These are phyloP conservation scores for Chalciporus sphaerocephalus DNA, from an alignment of 768 basidiomycete genomes.

Conservation along the genomic window DNA sequence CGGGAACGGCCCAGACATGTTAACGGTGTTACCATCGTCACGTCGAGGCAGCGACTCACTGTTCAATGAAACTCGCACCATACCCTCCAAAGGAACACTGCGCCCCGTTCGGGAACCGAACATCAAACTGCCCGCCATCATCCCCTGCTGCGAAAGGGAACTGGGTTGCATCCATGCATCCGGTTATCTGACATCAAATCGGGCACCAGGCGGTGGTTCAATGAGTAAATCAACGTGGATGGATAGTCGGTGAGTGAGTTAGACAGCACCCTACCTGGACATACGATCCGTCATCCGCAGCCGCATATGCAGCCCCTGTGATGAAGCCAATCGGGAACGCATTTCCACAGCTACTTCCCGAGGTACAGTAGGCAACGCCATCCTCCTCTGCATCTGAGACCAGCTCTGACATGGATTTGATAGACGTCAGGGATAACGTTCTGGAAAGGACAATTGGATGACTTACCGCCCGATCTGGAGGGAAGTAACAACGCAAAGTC, in stretches of 20 bases:
- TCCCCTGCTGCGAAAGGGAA: constrained; percentile 35
- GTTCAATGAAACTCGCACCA: constrained; percentile 49
- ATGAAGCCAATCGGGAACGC: constrained; percentile 35
- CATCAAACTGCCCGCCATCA: constrained; percentile 47
- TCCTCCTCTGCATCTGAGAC: constrained; percentile 39
- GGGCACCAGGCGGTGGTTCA: not conserved
- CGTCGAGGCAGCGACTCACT: constrained; percentile 28
- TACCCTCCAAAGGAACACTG: constrained; percentile 49
- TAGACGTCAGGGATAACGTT: not conserved
- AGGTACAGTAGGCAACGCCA: constrained; percentile 35
- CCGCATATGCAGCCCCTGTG: constrained; percentile 31
- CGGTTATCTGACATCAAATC: constrained; percentile 33
- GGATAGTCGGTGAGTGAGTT: too few relatives aligned
- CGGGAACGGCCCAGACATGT: not conserved
- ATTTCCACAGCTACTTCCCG: constrained; percentile 26
- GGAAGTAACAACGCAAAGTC: constrained; percentile 38
- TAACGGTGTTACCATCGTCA: not conserved
- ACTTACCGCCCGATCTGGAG: constrained; percentile 29
- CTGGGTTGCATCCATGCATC: constrained; percentile 32
- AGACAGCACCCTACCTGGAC: constrained; percentile 42
- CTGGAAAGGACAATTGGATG: not conserved
- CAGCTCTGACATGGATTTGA: constrained; percentile 26
- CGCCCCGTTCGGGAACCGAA: constrained; percentile 50
- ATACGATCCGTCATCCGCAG: constrained; percentile 36
- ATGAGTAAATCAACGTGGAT: not conserved